Conservation (phyloP, 208 protist species). For the Leishmania aethiopica region DNA sequence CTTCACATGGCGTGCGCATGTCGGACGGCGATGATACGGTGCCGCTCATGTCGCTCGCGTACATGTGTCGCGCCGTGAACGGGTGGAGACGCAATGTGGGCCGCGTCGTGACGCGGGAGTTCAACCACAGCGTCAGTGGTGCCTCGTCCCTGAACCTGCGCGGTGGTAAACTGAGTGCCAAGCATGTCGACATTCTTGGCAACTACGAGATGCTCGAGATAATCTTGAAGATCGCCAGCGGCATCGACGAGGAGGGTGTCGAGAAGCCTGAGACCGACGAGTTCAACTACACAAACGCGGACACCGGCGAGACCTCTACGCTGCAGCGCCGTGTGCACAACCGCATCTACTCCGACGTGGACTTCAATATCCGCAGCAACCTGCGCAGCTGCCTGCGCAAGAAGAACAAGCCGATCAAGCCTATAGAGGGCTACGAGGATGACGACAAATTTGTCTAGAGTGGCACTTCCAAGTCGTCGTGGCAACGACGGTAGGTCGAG, state of each 20-base stretch:
- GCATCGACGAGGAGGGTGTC: conserved; percentile 47
- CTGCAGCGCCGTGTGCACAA: conserved; percentile 47
- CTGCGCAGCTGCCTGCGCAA: conserved; percentile 41
- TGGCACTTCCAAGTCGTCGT: conserved; percentile 4
- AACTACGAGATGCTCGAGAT: conserved; percentile 84
- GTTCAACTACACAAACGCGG: conserved; percentile 15
- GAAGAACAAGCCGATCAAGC: conserved; percentile 41
- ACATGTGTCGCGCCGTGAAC: conserved; percentile 91
- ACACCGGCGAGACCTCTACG: conserved; percentile 10
- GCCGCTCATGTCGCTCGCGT: conserved; percentile 84
- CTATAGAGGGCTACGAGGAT: conserved; percentile 13
- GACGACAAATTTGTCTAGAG: conserved; percentile 29
- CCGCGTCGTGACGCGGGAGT: conserved; percentile 86
- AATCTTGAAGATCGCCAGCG: conserved; percentile 75
- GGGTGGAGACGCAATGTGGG: conserved; percentile 82
- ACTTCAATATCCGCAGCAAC: conserved; percentile 45
- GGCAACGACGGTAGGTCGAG: conserved; percentile 4
- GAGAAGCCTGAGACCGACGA: conserved; percentile 22
- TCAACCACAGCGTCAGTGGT: conserved; percentile 43
- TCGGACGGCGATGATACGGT: conserved; percentile 92
- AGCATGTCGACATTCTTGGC: conserved; percentile 92
- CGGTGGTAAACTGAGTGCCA: conserved; percentile 58
- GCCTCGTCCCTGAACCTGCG: conserved; percentile 55
- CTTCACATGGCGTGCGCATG: conserved; percentile 65
- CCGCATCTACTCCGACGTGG: conserved; percentile 73